Base-by-base conservation (phyloP, 805 yeast genomes). In the Zygosaccharomyces gambellarensis region DNA sequence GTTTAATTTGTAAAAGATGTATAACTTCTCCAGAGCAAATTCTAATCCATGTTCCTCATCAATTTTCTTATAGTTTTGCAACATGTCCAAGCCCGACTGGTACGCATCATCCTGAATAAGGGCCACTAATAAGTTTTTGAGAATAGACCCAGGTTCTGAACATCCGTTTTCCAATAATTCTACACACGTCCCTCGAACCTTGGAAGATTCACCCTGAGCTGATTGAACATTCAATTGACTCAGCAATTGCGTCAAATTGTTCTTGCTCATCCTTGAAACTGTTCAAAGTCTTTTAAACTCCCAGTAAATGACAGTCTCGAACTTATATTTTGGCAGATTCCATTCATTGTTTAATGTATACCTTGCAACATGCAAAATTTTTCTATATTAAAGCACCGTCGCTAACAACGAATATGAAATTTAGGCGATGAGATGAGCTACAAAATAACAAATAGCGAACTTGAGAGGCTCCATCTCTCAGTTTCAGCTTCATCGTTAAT, bases 81-180 rank as follows among this genome's bases (percentile, higher is more conserved):
- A 61, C 36, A 80, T 57, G 40, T 73, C 70, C 12, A 67, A 57
- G 0, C 86, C 89, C 48, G 70, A 67, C 45, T 70, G 65, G 61
- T 85, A 85, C 52, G 77, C 77, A 61, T 85, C 90, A 60, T 80
- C 70, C 58, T 82, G 80, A 64, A 85, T 83, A 59, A 82, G 67
- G 2, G 90, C 76, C 4, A 82, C 81, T 30, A 84, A 62, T 55
- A 81, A 80, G 44, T 72, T 68, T 52, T 68, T 75, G 36, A 78
- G 45, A 9, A 60, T 54, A 9, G 48, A 47, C 10, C 48, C 55
- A 7, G 58, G 60, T 27, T 58, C 54, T 0, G 55, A 42, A 29
- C 64, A 54, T 21, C 62, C 58, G 23, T 46, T 53, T 5, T 52
- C 53, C 32, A 63, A 49, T 25, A 64, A 47, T 31, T 60, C 48